Conservation (phyloP, 2,329 filamentous ascomycete species). For the Botrytis fabae region DNA sequence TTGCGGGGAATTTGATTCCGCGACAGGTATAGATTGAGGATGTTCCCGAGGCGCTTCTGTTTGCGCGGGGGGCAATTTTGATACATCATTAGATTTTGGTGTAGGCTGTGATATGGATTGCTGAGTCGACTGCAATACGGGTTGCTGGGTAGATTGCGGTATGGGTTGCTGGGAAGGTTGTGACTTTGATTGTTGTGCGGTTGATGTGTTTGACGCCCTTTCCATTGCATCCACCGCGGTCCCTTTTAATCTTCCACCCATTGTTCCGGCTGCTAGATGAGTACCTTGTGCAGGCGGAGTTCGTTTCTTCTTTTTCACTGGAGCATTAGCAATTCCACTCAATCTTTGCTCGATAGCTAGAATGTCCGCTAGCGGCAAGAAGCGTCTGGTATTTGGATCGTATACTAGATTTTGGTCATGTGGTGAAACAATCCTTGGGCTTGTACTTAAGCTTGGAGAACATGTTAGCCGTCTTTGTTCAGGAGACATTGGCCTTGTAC, state of each 20-base stretch:
- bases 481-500: constrained; percentile 38
- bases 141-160: constrained; percentile 27
- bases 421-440: constrained; percentile 34
- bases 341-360: constrained; percentile 46
- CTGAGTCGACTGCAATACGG: constrained; percentile 25
- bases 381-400: constrained; percentile 65
- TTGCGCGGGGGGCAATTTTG: constrained; percentile 19
- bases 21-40: background rate
- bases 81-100: constrained; percentile 11
- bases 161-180: constrained; percentile 26
- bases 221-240: constrained; percentile 46
- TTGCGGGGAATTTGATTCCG: background rate
- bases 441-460: constrained; percentile 36
- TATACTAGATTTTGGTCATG: constrained; percentile 55
- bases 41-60: constrained; percentile 7
- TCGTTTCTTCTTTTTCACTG: constrained; percentile 45
- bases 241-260: constrained; percentile 53
- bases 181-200: constrained; percentile 25
- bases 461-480: constrained; percentile 40
- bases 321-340: constrained; percentile 42
- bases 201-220: background rate
- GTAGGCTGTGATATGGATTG: constrained; percentile 4
- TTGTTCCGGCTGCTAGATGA: constrained; percentile 51
- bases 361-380: constrained; percentile 53
- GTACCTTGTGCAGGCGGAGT: constrained; percentile 40